Evolutionary conservation across 2,329 filamentous ascomycete genomes (phyloP).

Genomic region (Trichophaea hybrida): DNA sequence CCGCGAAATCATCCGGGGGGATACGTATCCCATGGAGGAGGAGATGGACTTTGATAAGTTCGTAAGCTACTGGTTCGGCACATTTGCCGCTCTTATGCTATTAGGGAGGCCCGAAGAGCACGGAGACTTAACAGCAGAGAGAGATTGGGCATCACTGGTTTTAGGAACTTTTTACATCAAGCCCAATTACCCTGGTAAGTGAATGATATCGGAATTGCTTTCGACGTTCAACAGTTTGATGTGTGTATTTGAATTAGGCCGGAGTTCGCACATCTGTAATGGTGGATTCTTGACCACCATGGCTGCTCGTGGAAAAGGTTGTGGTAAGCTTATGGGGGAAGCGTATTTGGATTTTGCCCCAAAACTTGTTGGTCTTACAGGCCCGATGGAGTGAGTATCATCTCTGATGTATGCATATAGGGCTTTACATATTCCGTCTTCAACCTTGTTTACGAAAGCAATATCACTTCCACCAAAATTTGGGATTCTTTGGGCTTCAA

Average conservation of each 20-base stretch:
- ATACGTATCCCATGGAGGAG: constrained; percentile 58
- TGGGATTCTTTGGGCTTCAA: constrained; percentile 65
- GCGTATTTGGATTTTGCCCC: constrained; percentile 65
- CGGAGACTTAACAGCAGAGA: constrained; percentile 32
- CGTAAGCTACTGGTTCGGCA: constrained; percentile 57
- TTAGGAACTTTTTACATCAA: constrained; percentile 59
- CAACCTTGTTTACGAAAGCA: constrained; percentile 62
- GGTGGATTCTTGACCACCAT: constrained; percentile 64
- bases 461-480: constrained; percentile 55
- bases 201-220: background rate
- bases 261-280: constrained; percentile 50
- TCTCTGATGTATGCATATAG: constrained; percentile 8
- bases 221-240: background rate
- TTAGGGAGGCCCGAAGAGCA: constrained; percentile 38
- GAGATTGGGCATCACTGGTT: constrained; percentile 51
- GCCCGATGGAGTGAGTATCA: background rate
- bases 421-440: constrained; percentile 62
- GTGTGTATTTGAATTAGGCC: background rate
- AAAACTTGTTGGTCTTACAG: constrained; percentile 48
- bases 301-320: constrained; percentile 56
- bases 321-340: constrained; percentile 62
- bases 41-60: constrained; percentile 48
- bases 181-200: constrained; percentile 49
- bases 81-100: constrained; percentile 58
- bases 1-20: constrained; percentile 56